A percentile compares a stretch with the other conserved stretches of the same genome.
These are phyloP conservation scores for Cladophialophora immunda DNA, from an alignment of 2,329 filamentous ascomycete genomes.

Conservation along the genomic window DNA sequence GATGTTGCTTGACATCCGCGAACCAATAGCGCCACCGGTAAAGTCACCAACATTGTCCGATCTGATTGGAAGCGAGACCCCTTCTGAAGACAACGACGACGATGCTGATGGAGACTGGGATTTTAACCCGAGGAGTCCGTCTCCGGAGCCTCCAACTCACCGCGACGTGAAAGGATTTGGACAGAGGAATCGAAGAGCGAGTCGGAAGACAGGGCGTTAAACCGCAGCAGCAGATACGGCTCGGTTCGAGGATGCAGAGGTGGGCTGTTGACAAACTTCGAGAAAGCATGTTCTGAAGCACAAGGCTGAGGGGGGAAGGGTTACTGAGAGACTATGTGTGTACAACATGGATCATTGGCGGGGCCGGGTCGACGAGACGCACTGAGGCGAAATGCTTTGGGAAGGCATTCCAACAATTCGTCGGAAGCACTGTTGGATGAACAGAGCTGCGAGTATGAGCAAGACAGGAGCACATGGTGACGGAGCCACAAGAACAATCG, in stretches of 20 bases:
- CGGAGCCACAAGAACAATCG: background rate
- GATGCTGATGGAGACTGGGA: slow-evolving; percentile 4
- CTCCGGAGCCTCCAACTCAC: slow-evolving; percentile 1
- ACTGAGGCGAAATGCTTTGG: background rate
- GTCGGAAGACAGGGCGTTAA: background rate
- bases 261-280: background rate
- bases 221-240: background rate
- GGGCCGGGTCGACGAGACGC: background rate
- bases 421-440: background rate
- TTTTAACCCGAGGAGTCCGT: slow-evolving; percentile 8
- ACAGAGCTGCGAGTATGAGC: background rate
- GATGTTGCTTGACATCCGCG: background rate
- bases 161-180: slow-evolving; percentile 8
- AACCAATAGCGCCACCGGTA: background rate
- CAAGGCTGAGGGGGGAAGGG: background rate
- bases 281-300: background rate
- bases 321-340: background rate
- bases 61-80: slow-evolving; percentile 24
- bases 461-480: background rate
- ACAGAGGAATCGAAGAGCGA: background rate
- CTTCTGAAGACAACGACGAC: slow-evolving; percentile 12
- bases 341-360: background rate
- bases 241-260: background rate
- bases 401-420: background rate
- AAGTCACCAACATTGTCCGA: slow-evolving; percentile 19